A percentile compares a stretch with the other conserved stretches of the same genome.
phyloP scores from a whole-genome alignment of 1,284 basidiomycete genomes.

The Leccinum insolens region DNA sequence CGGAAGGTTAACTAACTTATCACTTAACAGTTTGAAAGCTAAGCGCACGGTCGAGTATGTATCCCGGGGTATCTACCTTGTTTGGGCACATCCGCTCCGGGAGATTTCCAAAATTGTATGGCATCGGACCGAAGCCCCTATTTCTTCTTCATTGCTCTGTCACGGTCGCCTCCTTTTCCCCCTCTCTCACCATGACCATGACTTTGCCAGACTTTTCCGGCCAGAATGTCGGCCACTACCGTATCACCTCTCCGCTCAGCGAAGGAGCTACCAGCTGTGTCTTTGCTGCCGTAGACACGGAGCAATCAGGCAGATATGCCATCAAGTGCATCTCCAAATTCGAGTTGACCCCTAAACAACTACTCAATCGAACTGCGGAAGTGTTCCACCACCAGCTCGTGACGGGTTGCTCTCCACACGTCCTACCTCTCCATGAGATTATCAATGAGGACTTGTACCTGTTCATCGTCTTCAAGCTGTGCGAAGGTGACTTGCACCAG shows the following conservation, averaged over 20 bases:
- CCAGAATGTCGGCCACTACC: constrained; percentile 55
- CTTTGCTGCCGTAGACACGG: constrained; percentile 66
- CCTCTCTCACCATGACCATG: constrained; percentile 9
- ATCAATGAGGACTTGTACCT: constrained; percentile 55
- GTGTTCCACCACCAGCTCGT: constrained; percentile 60
- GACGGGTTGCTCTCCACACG: constrained; percentile 50
- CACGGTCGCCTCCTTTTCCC: no score
- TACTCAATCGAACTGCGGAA: constrained; percentile 60
- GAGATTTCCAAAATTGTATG: background rate
- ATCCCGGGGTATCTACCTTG: no score
- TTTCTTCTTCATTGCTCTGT: background rate
- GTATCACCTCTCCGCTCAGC: constrained; percentile 69
- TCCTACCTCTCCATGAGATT: constrained; percentile 58
- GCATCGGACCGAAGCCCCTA: background rate
- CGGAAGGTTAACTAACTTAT: no score
- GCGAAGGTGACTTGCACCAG: constrained; percentile 58
- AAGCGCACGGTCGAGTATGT: no score
- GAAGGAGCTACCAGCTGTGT: constrained; percentile 83
- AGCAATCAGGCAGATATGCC: constrained; percentile 44
- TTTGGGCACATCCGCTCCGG: background rate
- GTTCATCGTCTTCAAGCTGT: constrained; percentile 64
- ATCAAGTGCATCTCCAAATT: constrained; percentile 72
- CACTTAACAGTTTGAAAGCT: no score
- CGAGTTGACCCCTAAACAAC: constrained; percentile 51
- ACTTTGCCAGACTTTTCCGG: constrained; percentile 48